These are phyloP conservation scores for Pinus taeda DNA, from an alignment of 75 land plant genomes.

Conservation along the genomic window DNA sequence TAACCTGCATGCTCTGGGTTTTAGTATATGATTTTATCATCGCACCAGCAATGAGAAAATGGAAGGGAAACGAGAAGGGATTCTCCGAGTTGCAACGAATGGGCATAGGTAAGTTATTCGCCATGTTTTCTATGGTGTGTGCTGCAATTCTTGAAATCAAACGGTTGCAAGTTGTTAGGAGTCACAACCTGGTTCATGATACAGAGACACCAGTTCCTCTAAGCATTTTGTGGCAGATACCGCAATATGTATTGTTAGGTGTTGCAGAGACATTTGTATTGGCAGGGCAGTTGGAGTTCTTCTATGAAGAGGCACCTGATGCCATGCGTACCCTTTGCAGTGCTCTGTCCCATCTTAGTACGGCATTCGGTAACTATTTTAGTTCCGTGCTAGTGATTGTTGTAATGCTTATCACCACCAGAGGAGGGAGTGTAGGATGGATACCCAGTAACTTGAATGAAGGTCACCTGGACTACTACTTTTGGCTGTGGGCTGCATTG, in stretches of 20 bases:
- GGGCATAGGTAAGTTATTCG: constrained; percentile 66
- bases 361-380: constrained; percentile 52
- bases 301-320: constrained; percentile 76
- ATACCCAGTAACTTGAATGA: constrained; percentile 68
- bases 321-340: constrained; percentile 69
- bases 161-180: constrained; percentile 31
- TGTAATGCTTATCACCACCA: constrained; percentile 44
- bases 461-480: constrained; percentile 73
- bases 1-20: too few species aligned
- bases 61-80: constrained; percentile 59
- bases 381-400: constrained; percentile 57
- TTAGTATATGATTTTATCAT: constrained; percentile 63
- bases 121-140: constrained; percentile 47
- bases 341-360: constrained; percentile 41
- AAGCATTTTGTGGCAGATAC: constrained; percentile 66
- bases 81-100: constrained; percentile 71
- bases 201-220: constrained; percentile 28
- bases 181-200: constrained; percentile 19
- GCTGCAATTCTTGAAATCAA: constrained; percentile 62
- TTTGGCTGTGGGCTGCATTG: constrained; percentile 63
- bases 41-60: constrained; percentile 53
- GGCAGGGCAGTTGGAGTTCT: constrained; percentile 74
- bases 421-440: constrained; percentile 53
- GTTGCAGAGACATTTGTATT: constrained; percentile 65
- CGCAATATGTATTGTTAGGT: constrained; percentile 70